Base-by-base conservation (phyloP, 257 asterid species). In the Rauvolfia tetraphylla region DNA sequence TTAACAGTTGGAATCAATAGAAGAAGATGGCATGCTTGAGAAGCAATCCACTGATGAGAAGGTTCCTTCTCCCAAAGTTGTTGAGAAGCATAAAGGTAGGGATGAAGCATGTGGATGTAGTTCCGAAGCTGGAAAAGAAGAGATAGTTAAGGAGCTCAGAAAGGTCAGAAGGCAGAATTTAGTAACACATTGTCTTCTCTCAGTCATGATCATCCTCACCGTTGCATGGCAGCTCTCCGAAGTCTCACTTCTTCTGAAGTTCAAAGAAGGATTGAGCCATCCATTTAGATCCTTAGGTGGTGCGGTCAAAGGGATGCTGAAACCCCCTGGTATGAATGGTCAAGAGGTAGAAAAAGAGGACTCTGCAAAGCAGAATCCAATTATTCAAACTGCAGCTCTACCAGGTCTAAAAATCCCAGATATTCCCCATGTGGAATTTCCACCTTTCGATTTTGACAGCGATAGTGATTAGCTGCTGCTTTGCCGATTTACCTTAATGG, bases 141-240 rank as follows among this genome's bases (percentile, higher is more conserved):
- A 90, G 61, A 88, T 94, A 76, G 54, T 88, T 36, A 85, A 85
- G 80, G 97, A 92, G 84, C 80, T 94, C 7, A 89, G 75, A 85
- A 76, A 78, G n/a, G 59, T 90, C 3, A 83, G 84, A 81, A 86
- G 76, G 82, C 98, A 92, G 91, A 94, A 94, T 56, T 34, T 78
- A 20, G 81, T 89, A 29, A 94, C 98, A 2, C 98, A 92, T 56
- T 83, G 86, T 61, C 98, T 94, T 51, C 74, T 95, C 14, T 82
- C 96, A 3, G 86, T 82, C 31, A 79, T 89, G 92, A 88, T 95
- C 15, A 72, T 88, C 1, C 78, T 92, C 74, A 95, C 98, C 1
- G 49, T 89, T 17, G 81, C 84, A 27, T 95, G 98, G 98, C 98
- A 92, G 74, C 71, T 92, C 57, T 95, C 98, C 0, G 95, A 92